Percentiles rank a stretch among this genome's conserved stretches.
Evolutionary conservation across 768 basidiomycete species (phyloP).

Genomic region (Tylopilus sp.): DNA sequence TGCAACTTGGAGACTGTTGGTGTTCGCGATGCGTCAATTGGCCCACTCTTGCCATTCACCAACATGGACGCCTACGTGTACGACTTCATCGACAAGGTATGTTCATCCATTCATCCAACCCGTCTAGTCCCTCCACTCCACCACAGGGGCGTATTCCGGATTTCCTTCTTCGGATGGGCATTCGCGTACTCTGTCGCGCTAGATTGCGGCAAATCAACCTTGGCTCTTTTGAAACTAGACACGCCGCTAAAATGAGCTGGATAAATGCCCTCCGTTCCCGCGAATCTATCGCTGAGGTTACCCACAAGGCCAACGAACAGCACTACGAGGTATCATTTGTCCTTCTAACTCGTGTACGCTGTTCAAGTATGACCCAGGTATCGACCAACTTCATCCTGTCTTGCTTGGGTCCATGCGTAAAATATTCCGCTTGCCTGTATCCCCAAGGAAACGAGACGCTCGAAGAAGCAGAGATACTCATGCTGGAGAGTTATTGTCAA

Average conservation of each 20-base stretch:
- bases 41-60: too few species aligned
- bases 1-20: background rate
- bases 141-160: background rate
- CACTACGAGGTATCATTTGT: background rate
- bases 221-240: background rate
- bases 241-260: background rate
- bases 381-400: background rate
- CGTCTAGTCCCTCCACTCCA: background rate
- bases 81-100: background rate
- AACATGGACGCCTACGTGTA: background rate
- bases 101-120: background rate
- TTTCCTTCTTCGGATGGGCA: background rate
- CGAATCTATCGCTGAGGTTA: background rate
- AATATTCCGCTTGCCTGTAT: background rate
- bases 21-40: too few species aligned
- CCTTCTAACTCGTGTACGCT: background rate
- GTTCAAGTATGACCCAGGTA: background rate
- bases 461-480: background rate
- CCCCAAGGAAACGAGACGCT: background rate
- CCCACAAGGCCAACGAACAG: conserved; percentile 1
- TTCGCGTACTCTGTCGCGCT: background rate
- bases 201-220: background rate
- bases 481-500: background rate
- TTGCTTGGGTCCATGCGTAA: background rate
- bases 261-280: background rate